Evolutionary conservation across 1,284 basidiomycete species (phyloP).

Genomic region (Rhizopogon parksii): DNA sequence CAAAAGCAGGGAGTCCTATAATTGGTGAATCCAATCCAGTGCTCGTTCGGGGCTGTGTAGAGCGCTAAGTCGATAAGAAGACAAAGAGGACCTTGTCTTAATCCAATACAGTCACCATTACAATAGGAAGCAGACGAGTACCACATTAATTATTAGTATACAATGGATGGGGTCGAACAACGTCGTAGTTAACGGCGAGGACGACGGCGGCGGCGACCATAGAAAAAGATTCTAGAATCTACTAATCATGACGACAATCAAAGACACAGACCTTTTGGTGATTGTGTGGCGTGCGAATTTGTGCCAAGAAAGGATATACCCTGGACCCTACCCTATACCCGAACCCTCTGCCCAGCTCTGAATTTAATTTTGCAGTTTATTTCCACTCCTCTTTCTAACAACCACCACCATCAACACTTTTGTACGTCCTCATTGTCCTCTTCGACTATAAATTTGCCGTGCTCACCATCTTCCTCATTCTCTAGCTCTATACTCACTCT

Average conservation of each 20-base stretch:
- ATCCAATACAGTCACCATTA: not conserved
- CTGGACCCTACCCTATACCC: constrained; percentile 31
- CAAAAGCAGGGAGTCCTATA: not conserved
- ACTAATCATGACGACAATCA: constrained; percentile 1
- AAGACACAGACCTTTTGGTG: constrained; percentile 1
- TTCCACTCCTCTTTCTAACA: constrained; percentile 38
- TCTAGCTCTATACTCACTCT: constrained; percentile 15
- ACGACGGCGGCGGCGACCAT: not conserved
- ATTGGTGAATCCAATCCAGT: not conserved
- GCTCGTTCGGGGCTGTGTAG: not conserved
- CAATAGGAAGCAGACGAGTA: not conserved
- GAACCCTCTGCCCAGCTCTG: constrained; percentile 45
- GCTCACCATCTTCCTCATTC: constrained; percentile 24
- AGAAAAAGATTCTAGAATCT: not conserved
- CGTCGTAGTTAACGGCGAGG: not conserved
- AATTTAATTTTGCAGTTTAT: constrained; percentile 46
- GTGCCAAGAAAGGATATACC: constrained; percentile 20
- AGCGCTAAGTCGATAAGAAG: not conserved
- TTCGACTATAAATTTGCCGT: constrained; percentile 23
- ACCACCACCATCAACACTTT: constrained; percentile 38
- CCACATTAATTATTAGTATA: not conserved
- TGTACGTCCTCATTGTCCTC: constrained; percentile 28
- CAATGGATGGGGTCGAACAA: not conserved
- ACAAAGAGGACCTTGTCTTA: not conserved
- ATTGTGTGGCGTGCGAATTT: constrained; percentile 23